Evolutionary conservation across 129 eudicot species (phyloP), one percentile per base, ranked within the genome.

Genomic region (Centrapalus pauciflorus): DNA sequence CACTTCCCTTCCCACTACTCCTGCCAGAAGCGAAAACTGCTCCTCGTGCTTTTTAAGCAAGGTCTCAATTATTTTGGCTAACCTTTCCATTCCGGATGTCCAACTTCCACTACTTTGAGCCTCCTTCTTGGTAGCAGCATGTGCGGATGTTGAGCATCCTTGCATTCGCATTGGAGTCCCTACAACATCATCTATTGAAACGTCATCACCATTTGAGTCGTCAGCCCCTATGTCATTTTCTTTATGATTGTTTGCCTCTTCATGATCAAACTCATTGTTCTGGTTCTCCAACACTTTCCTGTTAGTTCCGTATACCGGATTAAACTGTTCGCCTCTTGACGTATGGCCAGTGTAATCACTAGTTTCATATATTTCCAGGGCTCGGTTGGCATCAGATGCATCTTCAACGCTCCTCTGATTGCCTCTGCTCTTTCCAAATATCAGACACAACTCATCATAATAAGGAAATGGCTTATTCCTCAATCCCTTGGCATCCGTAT

Each of bases 401-500:
- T 76, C 58, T 41, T 38, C 72, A 50, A 24, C 46, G 7, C 17
- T 17, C 27, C 43, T 70, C 6, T 70, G 72, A 29, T 55, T 70
- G 55, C 81, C 81, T 63, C 81, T 62, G 54, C 23, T 64, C 35
- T 69, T 76, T 25, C 76, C 67, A 41, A 69, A 76, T 62, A 76
- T 70, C 45, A 64, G 13, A 17, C 76, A 49, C 46, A 76, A 33
- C 50, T 76, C 81, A 16, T 69, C 66, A 30, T 76, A 76, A 33
- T 62, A 62, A 54, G 81, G 81, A 69, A 70, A 76, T 20, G 72
- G 81, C 34, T 70, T 76, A 41, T 64, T 76, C 55, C 76, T 69
- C 61, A 76, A 68, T 28, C 80, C 80, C 65, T 70, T 76, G 1
- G 80, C 80, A 61, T 68, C 80, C 7, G 75, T 54, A 55, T 76